Base-by-base conservation (phyloP, 192 early-diverging fungal species). In the Haplosporangium gracile region DNA sequence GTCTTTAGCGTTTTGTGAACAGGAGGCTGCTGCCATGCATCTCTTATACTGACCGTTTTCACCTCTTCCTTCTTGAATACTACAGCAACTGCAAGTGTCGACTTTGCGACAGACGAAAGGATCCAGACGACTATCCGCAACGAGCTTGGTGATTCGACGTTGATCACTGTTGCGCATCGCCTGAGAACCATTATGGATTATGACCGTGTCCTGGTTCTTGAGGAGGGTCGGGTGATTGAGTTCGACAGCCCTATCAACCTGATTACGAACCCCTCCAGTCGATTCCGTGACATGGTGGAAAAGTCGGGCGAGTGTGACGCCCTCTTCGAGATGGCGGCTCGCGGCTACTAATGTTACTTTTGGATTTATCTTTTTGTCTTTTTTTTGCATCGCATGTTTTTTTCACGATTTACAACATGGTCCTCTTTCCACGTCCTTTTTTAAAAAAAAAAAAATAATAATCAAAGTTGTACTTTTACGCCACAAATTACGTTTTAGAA, bases 281-380 rank as follows among this genome's bases (percentile, higher is more conserved):
- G 91, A 8, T 98, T 99, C 82, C 63, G 90, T 13, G 88, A 90
- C 47, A 96, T 99, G 95, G 96, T 94, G 72, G 90, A 92, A 43
- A 94, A 95, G 72, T 95, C 96, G 29, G 97, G 97, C 22, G 97
- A 97, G 73, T 94, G 93, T 74, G 95, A 93, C 47, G 86, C 90
- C 9, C 78, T 98, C 70, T 83, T 93, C 47, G 89, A 91, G 34
- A 89, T 94, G 49, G 93, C 93, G 0, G 40, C 74, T 22, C 26
- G 84, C 42, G 75, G 72, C 2, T 86, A 81, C 49, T 86, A 63
- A 86, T 32, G 10, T 22, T 78, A 11, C 51, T 78, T 36, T 70
- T 51, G 57, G 2, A 16, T 38, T 40, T 51, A 4, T 11, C 10
- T 60, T 63, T 60, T 7, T 68, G 57, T 72, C 29, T 68, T 51